Evolutionary conservation across 2,329 filamentous ascomycete genomes (phyloP).

Genomic region (Colletotrichum tropicale): DNA sequence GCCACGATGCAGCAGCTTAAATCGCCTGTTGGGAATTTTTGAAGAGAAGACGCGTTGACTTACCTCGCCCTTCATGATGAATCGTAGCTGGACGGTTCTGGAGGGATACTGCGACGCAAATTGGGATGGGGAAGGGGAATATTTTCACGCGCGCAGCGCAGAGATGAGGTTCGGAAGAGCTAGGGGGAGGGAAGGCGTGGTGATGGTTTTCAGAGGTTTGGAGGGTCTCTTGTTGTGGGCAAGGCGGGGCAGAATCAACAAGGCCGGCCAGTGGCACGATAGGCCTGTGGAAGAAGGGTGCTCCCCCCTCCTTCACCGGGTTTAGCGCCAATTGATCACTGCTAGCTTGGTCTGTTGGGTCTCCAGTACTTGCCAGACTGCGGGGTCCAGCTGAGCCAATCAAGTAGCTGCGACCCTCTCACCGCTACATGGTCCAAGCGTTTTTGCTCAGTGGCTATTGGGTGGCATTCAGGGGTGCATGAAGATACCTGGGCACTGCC

Average conservation of each 20-base stretch:
- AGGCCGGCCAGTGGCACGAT: constrained; percentile 18
- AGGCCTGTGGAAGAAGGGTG: constrained; percentile 12
- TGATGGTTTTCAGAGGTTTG: constrained; percentile 38
- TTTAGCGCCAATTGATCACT: constrained; percentile 4
- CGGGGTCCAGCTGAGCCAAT: not conserved
- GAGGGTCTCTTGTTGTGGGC: constrained; percentile 29
- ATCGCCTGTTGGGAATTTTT: not conserved
- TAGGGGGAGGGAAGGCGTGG: constrained; percentile 29
- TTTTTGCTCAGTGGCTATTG: constrained; percentile 1
- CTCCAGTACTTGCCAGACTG: not conserved
- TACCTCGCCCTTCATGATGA: constrained; percentile 64
- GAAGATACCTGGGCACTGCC: constrained; percentile 10
- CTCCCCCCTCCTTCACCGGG: constrained; percentile 9
- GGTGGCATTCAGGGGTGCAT: constrained; percentile 18
- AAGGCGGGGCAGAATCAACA: constrained; percentile 30
- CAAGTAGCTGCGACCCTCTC: constrained; percentile 22
- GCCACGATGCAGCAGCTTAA: not conserved
- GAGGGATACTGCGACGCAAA: constrained; percentile 23
- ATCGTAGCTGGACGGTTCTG: constrained; percentile 22
- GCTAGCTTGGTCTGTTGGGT: constrained; percentile 10
- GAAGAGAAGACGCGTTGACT: constrained; percentile 28
- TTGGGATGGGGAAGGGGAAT: constrained; percentile 25
- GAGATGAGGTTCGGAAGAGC: constrained; percentile 27
- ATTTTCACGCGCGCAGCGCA: constrained; percentile 39
- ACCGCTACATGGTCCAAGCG: constrained; percentile 26